A percentile compares a stretch with the other conserved stretches of the same genome.
Evolutionary conservation across 2,329 filamentous ascomycete species (phyloP).

Genomic region (Annulohypoxylon truncatum): DNA sequence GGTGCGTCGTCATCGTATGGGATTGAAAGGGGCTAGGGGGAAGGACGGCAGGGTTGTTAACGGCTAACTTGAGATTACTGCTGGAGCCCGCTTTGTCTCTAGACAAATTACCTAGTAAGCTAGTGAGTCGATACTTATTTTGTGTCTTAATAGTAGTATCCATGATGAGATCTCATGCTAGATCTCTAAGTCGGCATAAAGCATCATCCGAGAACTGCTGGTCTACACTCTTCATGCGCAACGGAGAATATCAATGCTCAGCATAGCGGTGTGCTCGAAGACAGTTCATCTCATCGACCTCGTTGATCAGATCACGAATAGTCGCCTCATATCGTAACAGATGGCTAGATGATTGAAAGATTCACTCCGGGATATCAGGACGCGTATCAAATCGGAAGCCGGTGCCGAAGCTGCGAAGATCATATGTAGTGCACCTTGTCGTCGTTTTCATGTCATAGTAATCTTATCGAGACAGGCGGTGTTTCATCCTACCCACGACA

Average conservation of each 20-base stretch:
- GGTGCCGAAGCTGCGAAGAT: slow-evolving; percentile 25
- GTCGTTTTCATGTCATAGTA: slow-evolving; percentile 25
- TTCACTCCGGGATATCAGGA: neutral
- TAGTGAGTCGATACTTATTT: neutral
- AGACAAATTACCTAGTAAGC: neutral
- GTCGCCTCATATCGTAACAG: neutral
- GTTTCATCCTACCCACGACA: slow-evolving; percentile 36
- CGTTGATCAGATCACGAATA: slow-evolving; percentile 1
- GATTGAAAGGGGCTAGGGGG: neutral
- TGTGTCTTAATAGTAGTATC: neutral
- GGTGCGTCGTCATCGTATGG: neutral
- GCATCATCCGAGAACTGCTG: neutral
- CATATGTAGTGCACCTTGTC: slow-evolving; percentile 4
- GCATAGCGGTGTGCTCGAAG: neutral
- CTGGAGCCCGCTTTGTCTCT: neutral
- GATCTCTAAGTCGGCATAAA: neutral
- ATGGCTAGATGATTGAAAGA: neutral
- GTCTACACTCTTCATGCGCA: slow-evolving; percentile 3
- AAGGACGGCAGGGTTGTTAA: slow-evolving; percentile 4
- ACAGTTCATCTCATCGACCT: neutral
- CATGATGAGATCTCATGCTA: neutral
- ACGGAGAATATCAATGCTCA: neutral
- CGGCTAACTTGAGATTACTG: neutral
- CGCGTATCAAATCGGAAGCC: slow-evolving; percentile 5
- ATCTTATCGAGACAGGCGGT: slow-evolving; percentile 37